Base-by-base conservation (phyloP, 441 rosid species). In the Euphorbia schlechtendalii region DNA sequence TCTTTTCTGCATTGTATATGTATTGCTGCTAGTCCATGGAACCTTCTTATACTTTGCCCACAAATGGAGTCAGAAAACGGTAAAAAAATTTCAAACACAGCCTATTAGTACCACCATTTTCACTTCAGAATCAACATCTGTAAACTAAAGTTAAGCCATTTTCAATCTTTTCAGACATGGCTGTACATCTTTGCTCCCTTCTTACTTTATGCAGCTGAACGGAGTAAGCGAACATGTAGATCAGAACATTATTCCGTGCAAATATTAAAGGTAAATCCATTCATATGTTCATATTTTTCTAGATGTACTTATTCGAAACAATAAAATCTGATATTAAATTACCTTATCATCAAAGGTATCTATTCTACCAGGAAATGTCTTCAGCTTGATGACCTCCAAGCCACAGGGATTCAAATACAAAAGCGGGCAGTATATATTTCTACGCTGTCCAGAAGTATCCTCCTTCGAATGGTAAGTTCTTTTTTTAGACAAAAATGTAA, bases 351-450 rank as follows among this genome's bases (percentile, higher is more conserved):
- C 59, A 25, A 77, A 92, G 98, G 90, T 94, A 70, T 83, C 98
- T 7, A 75, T 89, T 69, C 82, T 91, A 61, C 98, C 99, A 25
- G 98, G 99, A 69, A 76, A 89, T 64, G 99, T 87, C 58, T 85
- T 94, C 57, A 89, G 87, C 80, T 63, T 94, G 63, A 68, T 77
- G 67, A 83, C 86, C 94, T 86, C 96, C 64, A 94, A 89, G 83
- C 99, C 98, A 63, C 84, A 76, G 40, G 96, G 98, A 67, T 91
- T 91, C 66, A 91, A 84, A 76, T 89, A 86, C 86, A 91, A 71
- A 78, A 94, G 99, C 49, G 99, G 98, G 73, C 99, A 94, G 70
- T 94, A 94, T 73, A 86, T 94, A 69, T 94, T 89, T 75, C 82
- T 94, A 24, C 89, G 86, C 68, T 94, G 99, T 71, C 96, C 96